Percentiles rank a stretch among this genome's conserved stretches.
These are phyloP conservation scores for Neurospora tetraspora DNA, from an alignment of 495 filamentous ascomycete genomes.

Conservation along the genomic window DNA sequence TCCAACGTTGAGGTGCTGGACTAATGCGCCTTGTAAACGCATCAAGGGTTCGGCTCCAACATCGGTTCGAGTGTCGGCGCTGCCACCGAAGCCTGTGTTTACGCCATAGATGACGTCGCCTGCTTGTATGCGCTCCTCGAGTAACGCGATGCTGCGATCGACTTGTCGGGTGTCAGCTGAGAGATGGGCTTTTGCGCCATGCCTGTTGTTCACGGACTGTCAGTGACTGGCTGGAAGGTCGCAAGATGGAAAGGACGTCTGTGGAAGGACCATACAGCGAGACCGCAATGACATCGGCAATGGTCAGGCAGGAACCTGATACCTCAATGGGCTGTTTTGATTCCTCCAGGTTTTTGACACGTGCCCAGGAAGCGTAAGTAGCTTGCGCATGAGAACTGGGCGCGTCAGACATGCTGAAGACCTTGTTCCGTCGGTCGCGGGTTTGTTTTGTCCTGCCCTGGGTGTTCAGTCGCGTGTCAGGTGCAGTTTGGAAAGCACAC, in stretches of 20 bases:
- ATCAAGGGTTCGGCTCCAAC: constrained; percentile 36
- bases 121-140: constrained; percentile 8
- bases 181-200: constrained; percentile 4
- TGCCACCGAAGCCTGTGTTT: constrained; percentile 63
- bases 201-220: background rate
- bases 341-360: background rate
- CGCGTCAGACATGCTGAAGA: background rate
- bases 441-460: background rate
- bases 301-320: constrained; percentile 3
- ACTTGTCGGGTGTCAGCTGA: constrained; percentile 4
- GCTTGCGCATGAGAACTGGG: background rate
- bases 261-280: constrained; percentile 6
- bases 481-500: background rate
- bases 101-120: constrained; percentile 37
- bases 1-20: constrained; percentile 47
- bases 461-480: background rate
- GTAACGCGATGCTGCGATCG: constrained; percentile 13
- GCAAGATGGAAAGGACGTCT: background rate
- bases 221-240: background rate
- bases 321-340: background rate
- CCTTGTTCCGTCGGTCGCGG: background rate
- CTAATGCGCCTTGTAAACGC: constrained; percentile 42
- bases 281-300: constrained; percentile 8
- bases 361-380: background rate
- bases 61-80: constrained; percentile 49